Evolutionary conservation across 2,329 filamentous ascomycete genomes (phyloP).

Genomic region (Beauveria varroae): DNA sequence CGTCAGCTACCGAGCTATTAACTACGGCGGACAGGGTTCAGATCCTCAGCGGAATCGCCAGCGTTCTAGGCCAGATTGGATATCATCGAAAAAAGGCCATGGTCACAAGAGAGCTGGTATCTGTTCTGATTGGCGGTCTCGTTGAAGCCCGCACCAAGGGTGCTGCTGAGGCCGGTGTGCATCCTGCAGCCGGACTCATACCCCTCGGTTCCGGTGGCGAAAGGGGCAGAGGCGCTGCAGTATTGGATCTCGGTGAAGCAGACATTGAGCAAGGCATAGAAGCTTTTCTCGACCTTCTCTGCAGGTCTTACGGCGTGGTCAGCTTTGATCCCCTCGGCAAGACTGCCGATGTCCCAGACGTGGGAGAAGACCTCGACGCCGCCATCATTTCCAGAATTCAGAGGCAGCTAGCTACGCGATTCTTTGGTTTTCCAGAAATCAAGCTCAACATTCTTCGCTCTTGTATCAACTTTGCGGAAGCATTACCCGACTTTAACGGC

Average conservation of each 20-base stretch:
- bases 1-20: constrained; percentile 56
- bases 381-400: constrained; percentile 51
- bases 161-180: constrained; percentile 91
- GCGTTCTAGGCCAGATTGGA: constrained; percentile 73
- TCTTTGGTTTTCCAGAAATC: constrained; percentile 69
- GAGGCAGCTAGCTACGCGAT: constrained; percentile 47
- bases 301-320: constrained; percentile 58
- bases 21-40: constrained; percentile 69
- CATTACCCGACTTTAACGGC: constrained; percentile 82
- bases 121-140: constrained; percentile 72
- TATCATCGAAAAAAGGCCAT: constrained; percentile 86
- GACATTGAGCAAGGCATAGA: constrained; percentile 62
- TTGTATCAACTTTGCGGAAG: constrained; percentile 92
- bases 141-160: constrained; percentile 87
- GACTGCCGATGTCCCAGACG: constrained; percentile 17
- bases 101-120: constrained; percentile 77
- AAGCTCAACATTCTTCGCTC: constrained; percentile 82
- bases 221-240: constrained; percentile 42
- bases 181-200: constrained; percentile 81
- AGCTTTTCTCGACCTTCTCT: constrained; percentile 52
- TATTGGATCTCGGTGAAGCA: constrained; percentile 54
- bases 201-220: constrained; percentile 53
- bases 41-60: constrained; percentile 77
- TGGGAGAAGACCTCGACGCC: constrained; percentile 40
- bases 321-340: constrained; percentile 33